These are phyloP conservation scores for Pharnaceum exiguum DNA, from an alignment of 148 eudicot species.

Conservation along the genomic window DNA sequence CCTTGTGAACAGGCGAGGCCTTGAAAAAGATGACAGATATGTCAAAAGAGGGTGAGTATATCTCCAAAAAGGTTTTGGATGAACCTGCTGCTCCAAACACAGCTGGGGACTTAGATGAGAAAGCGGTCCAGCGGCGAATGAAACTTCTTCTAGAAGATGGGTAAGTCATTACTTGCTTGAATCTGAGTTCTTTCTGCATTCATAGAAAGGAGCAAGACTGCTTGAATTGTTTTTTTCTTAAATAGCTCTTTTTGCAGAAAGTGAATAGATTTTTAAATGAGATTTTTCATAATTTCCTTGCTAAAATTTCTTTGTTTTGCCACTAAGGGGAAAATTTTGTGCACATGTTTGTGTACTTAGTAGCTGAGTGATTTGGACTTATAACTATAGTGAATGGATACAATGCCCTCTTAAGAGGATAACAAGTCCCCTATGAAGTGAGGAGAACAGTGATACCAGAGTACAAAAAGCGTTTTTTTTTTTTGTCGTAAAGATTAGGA, in stretches of 20 bases:
- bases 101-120: constrained; percentile 44
- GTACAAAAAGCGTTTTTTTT: too few relatives aligned
- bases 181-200: not conserved
- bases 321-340: too few relatives aligned
- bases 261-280: too few relatives aligned
- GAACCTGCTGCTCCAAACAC: constrained; percentile 32
- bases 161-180: constrained; percentile 24
- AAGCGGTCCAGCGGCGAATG: constrained; percentile 67
- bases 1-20: constrained; percentile 59
- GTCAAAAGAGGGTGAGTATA: too few relatives aligned
- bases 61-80: constrained; percentile 33
- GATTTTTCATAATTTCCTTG: too few relatives aligned
- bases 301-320: too few relatives aligned
- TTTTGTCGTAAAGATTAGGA: too few relatives aligned
- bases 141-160: constrained; percentile 68
- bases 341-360: too few relatives aligned
- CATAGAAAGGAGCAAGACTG: not conserved
- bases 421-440: not conserved
- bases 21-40: constrained; percentile 43
- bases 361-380: too few relatives aligned
- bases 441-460: too few relatives aligned
- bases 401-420: not conserved
- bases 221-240: not conserved
- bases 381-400: too few relatives aligned
- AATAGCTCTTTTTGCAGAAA: too few relatives aligned